A percentile compares a stretch with the other conserved stretches of the same genome.
These are phyloP conservation scores for Lodderomyces parapsilosis DNA, from an alignment of 1,139 yeast species.

Conservation along the genomic window DNA sequence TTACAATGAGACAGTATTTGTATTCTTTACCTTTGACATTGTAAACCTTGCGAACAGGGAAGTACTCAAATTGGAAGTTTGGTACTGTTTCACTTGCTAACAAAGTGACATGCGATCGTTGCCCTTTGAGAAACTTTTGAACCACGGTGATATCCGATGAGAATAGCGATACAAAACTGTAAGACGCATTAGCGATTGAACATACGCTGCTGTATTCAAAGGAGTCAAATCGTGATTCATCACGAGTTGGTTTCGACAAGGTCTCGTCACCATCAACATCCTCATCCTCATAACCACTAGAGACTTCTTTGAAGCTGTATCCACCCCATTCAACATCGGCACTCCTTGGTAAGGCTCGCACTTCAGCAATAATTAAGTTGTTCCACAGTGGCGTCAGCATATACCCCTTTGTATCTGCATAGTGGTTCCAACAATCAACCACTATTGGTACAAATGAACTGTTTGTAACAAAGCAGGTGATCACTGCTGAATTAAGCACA, in stretches of 20 bases:
- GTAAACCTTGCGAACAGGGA: constrained; percentile 27
- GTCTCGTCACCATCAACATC: constrained; percentile 22
- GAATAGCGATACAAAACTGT: constrained; percentile 15
- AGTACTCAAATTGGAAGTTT: constrained; percentile 17
- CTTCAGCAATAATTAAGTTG: constrained; percentile 53
- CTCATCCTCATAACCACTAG: constrained; percentile 44
- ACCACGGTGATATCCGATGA: constrained; percentile 19
- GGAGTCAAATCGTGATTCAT: not conserved
- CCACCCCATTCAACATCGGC: constrained; percentile 85
- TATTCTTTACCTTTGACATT: constrained; percentile 20
- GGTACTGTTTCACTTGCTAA: constrained; percentile 2
- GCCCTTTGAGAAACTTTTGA: not conserved
- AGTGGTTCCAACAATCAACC: constrained; percentile 17
- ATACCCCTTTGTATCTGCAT: constrained; percentile 19
- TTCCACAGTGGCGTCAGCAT: constrained; percentile 9
- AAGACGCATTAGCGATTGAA: constrained; percentile 14
- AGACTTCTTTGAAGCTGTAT: constrained; percentile 38
- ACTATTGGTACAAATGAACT: constrained; percentile 26
- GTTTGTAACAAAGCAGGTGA: constrained; percentile 55
- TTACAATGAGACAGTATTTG: constrained; percentile 23
- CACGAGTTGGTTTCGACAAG: not conserved
- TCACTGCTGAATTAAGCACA: constrained; percentile 41
- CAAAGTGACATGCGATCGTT: not conserved
- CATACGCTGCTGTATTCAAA: constrained; percentile 14
- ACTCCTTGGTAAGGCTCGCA: constrained; percentile 61